Conservation (phyloP, 176 grass and related monocot genomes). For the Oryza meridionalis region DNA sequence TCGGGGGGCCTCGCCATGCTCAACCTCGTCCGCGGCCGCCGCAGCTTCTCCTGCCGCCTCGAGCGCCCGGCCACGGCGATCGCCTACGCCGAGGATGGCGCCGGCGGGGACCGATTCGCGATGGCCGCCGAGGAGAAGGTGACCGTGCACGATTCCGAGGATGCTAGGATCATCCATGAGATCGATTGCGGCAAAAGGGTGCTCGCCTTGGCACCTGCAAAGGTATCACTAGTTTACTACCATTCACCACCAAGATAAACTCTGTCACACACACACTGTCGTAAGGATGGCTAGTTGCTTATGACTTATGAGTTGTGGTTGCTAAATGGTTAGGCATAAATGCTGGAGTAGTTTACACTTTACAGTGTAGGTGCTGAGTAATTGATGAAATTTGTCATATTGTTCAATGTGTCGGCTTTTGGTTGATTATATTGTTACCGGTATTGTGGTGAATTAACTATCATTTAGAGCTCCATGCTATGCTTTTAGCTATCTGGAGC, state of each 20-base stretch:
- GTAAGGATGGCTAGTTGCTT: not conserved
- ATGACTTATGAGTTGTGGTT: not conserved
- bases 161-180: slow-evolving; percentile 79
- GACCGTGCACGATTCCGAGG: slow-evolving; percentile 71
- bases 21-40: slow-evolving; percentile 68
- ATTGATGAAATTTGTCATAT: not conserved
- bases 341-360: not conserved
- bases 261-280: not conserved
- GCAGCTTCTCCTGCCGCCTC: slow-evolving; percentile 82
- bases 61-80: slow-evolving; percentile 59
- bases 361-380: not conserved
- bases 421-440: not conserved
- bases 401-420: not conserved
- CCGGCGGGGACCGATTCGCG: slow-evolving; percentile 49
- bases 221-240: slow-evolving; percentile 57
- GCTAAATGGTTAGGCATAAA: not conserved
- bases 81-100: slow-evolving; percentile 41
- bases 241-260: not conserved
- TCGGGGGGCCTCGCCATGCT: slow-evolving; percentile 65
- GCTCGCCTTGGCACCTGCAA: slow-evolving; percentile 58
- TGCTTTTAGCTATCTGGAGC: not conserved
- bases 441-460: not conserved
- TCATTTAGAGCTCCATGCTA: not conserved
- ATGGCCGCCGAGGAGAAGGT: slow-evolving; percentile 63
- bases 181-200: slow-evolving; percentile 60